Evolutionary conservation across 768 basidiomycete species (phyloP).

Genomic region (Pilatotrama ljubarskyi): DNA sequence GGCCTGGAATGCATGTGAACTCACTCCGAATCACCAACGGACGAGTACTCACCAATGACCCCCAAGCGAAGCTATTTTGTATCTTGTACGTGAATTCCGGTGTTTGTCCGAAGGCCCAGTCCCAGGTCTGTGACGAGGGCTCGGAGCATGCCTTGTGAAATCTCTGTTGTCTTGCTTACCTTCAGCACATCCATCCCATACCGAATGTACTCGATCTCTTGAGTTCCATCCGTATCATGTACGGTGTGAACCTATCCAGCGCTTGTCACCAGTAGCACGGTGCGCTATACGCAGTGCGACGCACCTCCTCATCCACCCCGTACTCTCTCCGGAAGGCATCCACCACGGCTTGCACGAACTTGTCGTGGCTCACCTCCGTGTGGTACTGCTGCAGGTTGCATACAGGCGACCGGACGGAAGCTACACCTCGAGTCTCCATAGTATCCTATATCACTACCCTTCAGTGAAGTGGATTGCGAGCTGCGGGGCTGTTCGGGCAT

Average conservation of each 20-base stretch:
- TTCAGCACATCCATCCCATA: constrained; percentile 72
- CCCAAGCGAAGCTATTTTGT: constrained; percentile 39
- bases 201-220: constrained; percentile 57
- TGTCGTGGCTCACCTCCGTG: constrained; percentile 57
- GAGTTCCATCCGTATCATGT: constrained; percentile 46
- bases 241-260: constrained; percentile 31
- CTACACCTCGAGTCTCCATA: constrained; percentile 83
- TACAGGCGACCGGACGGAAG: constrained; percentile 91
- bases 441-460: constrained; percentile 50
- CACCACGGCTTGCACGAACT: constrained; percentile 70
- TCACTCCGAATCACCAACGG: too few relatives aligned
- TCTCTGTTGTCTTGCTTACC: constrained; percentile 42
- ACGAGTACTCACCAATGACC: constrained; percentile 38
- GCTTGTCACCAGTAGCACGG: neutral
- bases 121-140: constrained; percentile 68
- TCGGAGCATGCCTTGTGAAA: neutral
- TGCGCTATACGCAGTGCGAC: constrained; percentile 2
- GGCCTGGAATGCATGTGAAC: constrained; percentile 33
- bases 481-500: constrained; percentile 7
- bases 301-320: constrained; percentile 36
- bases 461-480: constrained; percentile 7
- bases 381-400: constrained; percentile 70
- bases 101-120: constrained; percentile 91
- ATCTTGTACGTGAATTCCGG: constrained; percentile 83
- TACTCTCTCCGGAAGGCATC: constrained; percentile 68